Conservation (phyloP, 2,329 filamentous ascomycete species). For the Venturia effusa region DNA sequence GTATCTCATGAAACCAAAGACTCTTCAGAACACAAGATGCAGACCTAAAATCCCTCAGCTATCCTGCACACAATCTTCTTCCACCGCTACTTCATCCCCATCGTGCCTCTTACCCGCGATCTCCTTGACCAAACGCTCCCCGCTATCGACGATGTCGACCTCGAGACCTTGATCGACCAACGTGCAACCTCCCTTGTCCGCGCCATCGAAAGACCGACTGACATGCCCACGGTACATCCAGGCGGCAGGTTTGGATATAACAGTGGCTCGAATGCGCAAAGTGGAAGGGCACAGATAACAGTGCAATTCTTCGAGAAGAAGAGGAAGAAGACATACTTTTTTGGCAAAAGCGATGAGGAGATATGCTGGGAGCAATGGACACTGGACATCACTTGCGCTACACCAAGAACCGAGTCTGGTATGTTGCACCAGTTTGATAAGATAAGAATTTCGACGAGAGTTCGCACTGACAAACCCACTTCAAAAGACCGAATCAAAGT, state of each 20-base stretch:
- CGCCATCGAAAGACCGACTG: slow-evolving; percentile 50
- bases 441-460: not conserved
- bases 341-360: slow-evolving; percentile 69
- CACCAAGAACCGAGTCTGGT: slow-evolving; percentile 82
- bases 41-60: slow-evolving; percentile 39
- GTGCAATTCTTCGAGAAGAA: slow-evolving; percentile 95
- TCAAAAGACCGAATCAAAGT: slow-evolving; percentile 71
- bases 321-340: slow-evolving; percentile 66
- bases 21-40: not conserved
- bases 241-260: slow-evolving; percentile 18
- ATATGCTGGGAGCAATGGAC: slow-evolving; percentile 97
- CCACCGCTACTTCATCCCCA: slow-evolving; percentile 88
- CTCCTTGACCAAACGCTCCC: slow-evolving; percentile 85
- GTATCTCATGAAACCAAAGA: slow-evolving; percentile 32
- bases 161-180: slow-evolving; percentile 89
- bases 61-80: slow-evolving; percentile 98
- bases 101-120: slow-evolving; percentile 73
- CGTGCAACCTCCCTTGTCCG: slow-evolving; percentile 69
- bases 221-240: slow-evolving; percentile 20
- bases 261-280: slow-evolving; percentile 26
- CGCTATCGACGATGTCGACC: slow-evolving; percentile 77
- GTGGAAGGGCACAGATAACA: slow-evolving; percentile 60
- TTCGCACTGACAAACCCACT: not conserved
- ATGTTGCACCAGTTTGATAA: slow-evolving; percentile 24
- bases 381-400: slow-evolving; percentile 83